Conservation (phyloP, 1,284 basidiomycete species). For the Hypsizygus ulmarius region DNA sequence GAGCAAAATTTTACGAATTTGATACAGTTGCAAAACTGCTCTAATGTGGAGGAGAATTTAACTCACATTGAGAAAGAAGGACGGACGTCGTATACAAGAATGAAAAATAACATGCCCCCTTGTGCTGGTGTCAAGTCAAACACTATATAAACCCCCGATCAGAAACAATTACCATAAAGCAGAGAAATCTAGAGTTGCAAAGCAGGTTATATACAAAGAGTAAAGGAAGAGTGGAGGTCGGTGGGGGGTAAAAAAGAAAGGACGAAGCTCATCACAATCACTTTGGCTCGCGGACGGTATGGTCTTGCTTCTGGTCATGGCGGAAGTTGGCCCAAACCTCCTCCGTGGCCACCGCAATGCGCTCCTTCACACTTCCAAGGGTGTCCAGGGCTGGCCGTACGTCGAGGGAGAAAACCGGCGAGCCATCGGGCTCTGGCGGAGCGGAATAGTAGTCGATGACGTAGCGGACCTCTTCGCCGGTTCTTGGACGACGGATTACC, state of each 20-base stretch:
- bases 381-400: constrained; percentile 88
- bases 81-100: no score
- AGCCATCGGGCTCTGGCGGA: constrained; percentile 80
- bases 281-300: constrained; percentile 17
- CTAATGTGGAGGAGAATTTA: no score
- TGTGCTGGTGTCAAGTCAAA: no score
- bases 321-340: constrained; percentile 58
- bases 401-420: constrained; percentile 89
- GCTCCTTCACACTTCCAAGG: constrained; percentile 67
- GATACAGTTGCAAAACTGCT: no score
- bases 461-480: constrained; percentile 82
- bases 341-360: constrained; percentile 69
- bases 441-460: constrained; percentile 97
- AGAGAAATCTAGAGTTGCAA: not conserved
- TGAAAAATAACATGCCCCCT: no score
- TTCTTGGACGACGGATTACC: constrained; percentile 78
- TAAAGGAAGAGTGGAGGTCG: no score
- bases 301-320: constrained; percentile 26
- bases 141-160: no score
- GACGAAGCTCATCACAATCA: not conserved
- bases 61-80: no score
- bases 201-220: not conserved
- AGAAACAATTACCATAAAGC: no score
- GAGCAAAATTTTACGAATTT: no score
- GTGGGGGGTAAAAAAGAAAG: not conserved